Conservation (phyloP, 441 rosid species). For the Dalechampia spathulata region DNA sequence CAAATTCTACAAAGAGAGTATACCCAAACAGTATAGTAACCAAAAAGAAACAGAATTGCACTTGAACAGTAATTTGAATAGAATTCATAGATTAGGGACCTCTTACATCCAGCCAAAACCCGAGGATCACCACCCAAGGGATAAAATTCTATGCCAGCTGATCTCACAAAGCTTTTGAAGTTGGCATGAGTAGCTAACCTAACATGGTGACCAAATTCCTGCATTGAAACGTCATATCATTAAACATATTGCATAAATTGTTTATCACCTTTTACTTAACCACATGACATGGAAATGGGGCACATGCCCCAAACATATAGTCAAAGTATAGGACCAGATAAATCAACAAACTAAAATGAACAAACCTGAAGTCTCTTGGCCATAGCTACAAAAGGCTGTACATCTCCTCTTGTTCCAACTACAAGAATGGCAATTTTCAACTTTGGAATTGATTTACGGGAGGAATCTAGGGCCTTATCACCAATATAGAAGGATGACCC, state of each 20-base stretch:
- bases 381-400: slow-evolving; percentile 88
- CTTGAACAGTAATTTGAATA: slow-evolving; percentile 12
- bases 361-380: slow-evolving; percentile 94
- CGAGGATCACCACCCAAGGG: slow-evolving; percentile 98
- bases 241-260: slow-evolving; percentile 2
- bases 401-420: slow-evolving; percentile 99
- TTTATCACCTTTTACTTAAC: background rate
- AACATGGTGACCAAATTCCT: slow-evolving; percentile 97
- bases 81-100: slow-evolving; percentile 21
- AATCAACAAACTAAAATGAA: slow-evolving; percentile 16
- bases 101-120: slow-evolving; percentile 94
- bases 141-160: slow-evolving; percentile 83
- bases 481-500: slow-evolving; percentile 33
- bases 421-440: slow-evolving; percentile 78
- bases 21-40: background rate
- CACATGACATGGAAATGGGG: background rate
- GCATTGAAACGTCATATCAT: slow-evolving; percentile 20
- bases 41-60: slow-evolving; percentile 3
- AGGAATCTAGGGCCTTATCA: slow-evolving; percentile 29
- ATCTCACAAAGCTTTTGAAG: slow-evolving; percentile 67
- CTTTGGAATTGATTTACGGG: slow-evolving; percentile 58
- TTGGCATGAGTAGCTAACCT: slow-evolving; percentile 95
- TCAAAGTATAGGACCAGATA: background rate
- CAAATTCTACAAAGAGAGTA: background rate
- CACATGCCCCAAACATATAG: background rate